phyloP scores from a whole-genome alignment of 2,329 filamentous ascomycete genomes.

The Hypoxylon sp. region DNA sequence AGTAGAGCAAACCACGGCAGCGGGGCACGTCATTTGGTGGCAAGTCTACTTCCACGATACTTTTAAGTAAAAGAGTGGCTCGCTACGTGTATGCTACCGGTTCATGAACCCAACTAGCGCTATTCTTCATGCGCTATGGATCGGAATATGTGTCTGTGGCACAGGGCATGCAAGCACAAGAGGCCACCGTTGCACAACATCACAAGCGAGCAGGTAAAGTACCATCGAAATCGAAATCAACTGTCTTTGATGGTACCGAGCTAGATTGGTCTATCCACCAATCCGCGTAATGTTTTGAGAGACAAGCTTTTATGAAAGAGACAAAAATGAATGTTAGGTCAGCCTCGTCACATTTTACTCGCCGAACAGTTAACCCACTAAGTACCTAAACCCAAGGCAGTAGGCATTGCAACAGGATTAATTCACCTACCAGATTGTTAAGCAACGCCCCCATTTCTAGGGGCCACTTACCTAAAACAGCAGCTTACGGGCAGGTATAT shows the following conservation, averaged over 20 bases:
- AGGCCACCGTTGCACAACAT: conserved; percentile 43
- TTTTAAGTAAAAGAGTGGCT: conserved; percentile 18
- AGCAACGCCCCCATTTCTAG: conserved; percentile 13
- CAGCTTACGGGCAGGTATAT: not conserved
- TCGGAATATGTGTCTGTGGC: conserved; percentile 41
- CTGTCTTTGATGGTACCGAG: conserved; percentile 26
- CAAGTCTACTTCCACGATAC: conserved; percentile 32
- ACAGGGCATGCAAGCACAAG: conserved; percentile 37
- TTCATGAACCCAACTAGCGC: conserved; percentile 36
- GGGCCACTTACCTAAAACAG: conserved; percentile 13
- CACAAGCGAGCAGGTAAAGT: conserved; percentile 41
- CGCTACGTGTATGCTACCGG: conserved; percentile 30
- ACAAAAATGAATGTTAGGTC: conserved; percentile 26
- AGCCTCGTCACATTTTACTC: conserved; percentile 32
- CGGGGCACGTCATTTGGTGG: conserved; percentile 41
- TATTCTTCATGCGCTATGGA: conserved; percentile 35
- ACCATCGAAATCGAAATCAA: conserved; percentile 25
- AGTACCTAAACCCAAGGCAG: not conserved
- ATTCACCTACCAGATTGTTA: conserved; percentile 2
- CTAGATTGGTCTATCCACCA: conserved; percentile 28
- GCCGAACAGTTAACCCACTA: conserved; percentile 5
- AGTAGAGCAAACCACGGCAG: conserved; percentile 16
- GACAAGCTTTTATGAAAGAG: conserved; percentile 32
- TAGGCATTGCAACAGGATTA: conserved; percentile 4
- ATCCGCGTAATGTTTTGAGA: conserved; percentile 30